A percentile compares a stretch with the other conserved stretches of the same genome.
Evolutionary conservation across 2,329 filamentous ascomycete species (phyloP).

Genomic region (Decorospora gaudefroyi): DNA sequence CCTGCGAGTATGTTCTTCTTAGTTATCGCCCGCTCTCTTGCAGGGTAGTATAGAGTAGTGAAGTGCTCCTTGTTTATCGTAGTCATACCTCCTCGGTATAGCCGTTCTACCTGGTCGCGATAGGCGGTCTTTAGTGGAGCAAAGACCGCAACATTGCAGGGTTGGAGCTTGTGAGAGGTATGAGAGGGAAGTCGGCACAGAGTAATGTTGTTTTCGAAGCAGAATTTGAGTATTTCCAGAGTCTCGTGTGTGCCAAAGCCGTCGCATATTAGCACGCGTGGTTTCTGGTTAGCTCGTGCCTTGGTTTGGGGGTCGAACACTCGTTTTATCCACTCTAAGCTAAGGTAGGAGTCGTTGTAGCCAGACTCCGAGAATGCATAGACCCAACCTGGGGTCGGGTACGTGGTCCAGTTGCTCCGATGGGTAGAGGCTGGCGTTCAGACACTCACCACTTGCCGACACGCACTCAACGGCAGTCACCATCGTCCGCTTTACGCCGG

Average conservation of each 20-base stretch:
- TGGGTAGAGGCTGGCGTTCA: too few species aligned
- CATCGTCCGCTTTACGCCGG: too few species aligned
- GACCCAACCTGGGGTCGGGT: too few species aligned
- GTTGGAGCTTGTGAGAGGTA: too few species aligned
- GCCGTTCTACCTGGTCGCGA: constrained; percentile 3
- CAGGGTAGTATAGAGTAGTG: constrained; percentile 4
- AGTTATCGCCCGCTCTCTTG: constrained; percentile 24
- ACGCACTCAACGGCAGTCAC: too few species aligned
- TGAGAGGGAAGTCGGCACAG: constrained; percentile 1
- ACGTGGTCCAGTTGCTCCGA: too few species aligned
- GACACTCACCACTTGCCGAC: too few species aligned
- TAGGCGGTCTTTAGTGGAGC: constrained; percentile 3
- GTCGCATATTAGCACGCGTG: constrained; percentile 2
- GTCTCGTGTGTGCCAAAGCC: constrained; percentile 45
- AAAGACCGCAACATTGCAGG: constrained; percentile 1
- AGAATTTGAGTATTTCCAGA: constrained; percentile 40
- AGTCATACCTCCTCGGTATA: neutral
- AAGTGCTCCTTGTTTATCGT: constrained; percentile 6
- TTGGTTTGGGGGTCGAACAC: constrained; percentile 6
- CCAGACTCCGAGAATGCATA: too few species aligned
- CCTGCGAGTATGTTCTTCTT: constrained; percentile 35
- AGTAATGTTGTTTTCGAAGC: constrained; percentile 41
- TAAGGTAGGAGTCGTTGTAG: constrained; percentile 7
- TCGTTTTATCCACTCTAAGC: constrained; percentile 3
- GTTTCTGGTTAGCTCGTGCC: neutral